Evolutionary conservation across 75 land plant species (phyloP), one percentile per base, ranked within the genome.

Genomic region (Gnetum montanum): DNA sequence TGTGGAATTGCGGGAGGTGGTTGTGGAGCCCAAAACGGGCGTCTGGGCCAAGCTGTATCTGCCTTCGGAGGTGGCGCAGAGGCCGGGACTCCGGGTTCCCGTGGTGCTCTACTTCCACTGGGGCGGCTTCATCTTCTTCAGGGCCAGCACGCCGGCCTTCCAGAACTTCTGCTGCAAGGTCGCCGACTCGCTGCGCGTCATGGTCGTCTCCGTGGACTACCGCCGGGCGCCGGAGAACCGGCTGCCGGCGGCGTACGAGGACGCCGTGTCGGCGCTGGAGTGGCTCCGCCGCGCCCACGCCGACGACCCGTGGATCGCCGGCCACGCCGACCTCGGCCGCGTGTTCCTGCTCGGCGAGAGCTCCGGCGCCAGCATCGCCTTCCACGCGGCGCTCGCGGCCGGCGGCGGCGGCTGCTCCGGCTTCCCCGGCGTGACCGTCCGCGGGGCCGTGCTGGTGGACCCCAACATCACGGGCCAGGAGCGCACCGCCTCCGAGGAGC

Each of bases 281-380:
- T 56, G 74, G 15, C 60, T 80, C 0, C 54, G 54, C 16, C 25
- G n/a, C 1, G 41, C 71, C n/a, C 52, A 40, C 0, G 16, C 29
- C 16, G 28, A 31, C n/a, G 31, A 49, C 3, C 22, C 12, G n/a
- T 43, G 65, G 52, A 41, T 57, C 5, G 46, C 71, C 10, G 25
- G 43, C 0, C 8, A 8, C 18, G 62, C 29, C n/a, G 70, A 65
- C 40, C 13, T 65, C 11, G 31, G 54, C 8, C 29, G 53, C 11
- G 44, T 34, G 25, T 68, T 61, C 31, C 27, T 72, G 3, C 31
- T 24, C 4, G 66, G 75, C 2, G 72, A 72, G 23, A 72, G 72
- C 22, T 35, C 71, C 30, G 75, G 72, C 8, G 75, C 57, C 19
- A 72, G 68, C 59, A 67, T 71, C 16, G 74, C 34, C 0, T 64